Base-by-base conservation (phyloP, 371 early-diverging fungal genomes). In the Mortierella sp. region DNA sequence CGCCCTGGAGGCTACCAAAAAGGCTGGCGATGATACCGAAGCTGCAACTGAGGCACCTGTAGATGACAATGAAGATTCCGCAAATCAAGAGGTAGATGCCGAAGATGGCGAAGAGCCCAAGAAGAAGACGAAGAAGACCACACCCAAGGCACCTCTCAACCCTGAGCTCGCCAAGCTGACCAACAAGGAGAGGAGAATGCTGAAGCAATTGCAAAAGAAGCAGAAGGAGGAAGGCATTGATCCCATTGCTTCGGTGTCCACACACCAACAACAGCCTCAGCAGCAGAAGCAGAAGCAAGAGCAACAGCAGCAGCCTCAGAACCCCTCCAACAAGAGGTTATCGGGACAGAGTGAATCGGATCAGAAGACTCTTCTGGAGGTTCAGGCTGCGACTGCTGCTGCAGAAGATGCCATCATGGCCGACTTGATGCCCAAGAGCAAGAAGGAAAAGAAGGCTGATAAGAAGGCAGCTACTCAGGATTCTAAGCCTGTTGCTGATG, bases 151-250 rank as follows among this genome's bases (percentile, higher is more conserved):
- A 34, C 48, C 62, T 1, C 26, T 62, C 15, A 64, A 54, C 47
- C 75, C 69, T 0, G 68, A 67, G 9, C 52, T 73, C 15, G 64
- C 69, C 28, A 73, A 68, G 21, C 53, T 76, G 41, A 65, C 78
- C 7, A 69, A 65, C 65, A 76, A 76, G 51, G 78, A 76, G 34
- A 68, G 51, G 54, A 49, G 69, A 15, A 23, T 76, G 54, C 46
- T 76, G 49, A 76, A 76, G 65, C 68, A 73, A 19, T 50, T 73
- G 54, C 73, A 73, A 44, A 67, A 67, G 63, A 73, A 67, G 56
- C 67, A 73, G 6, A 17, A 50, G 23, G 51, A 62, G 24, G 68
- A 73, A 14, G 73, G 73, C 23, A 42, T 73, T 8, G 73, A 73
- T 28, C 60, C 56, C n/a, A 50, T 56, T 14, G 50, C 60, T 23